Evolutionary conservation across 2,329 filamentous ascomycete species (phyloP).

Genomic region (Fusarium paranaense): DNA sequence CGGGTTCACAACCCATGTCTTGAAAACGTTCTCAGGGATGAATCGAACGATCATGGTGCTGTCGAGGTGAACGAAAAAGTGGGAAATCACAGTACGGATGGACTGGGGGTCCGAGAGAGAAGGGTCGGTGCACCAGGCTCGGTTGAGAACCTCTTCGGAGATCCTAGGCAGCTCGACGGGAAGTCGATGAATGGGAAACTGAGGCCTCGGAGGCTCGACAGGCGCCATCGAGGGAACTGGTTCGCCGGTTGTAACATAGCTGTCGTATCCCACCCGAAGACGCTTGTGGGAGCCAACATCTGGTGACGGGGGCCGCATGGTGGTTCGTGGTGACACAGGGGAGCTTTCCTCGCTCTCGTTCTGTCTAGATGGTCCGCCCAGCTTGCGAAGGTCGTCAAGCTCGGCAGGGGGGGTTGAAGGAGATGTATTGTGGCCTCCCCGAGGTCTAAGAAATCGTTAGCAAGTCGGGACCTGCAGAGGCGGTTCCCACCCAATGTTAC

Average conservation of each 20-base stretch:
- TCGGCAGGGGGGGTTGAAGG: conserved; percentile 65
- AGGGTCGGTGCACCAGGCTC: conserved; percentile 63
- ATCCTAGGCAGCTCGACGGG: conserved; percentile 59
- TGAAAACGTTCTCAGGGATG: conserved; percentile 55
- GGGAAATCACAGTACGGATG: conserved; percentile 52
- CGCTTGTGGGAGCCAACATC: conserved; percentile 60
- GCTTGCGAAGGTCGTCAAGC: conserved; percentile 57
- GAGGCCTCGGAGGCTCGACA: conserved; percentile 53
- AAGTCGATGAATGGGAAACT: conserved; percentile 51
- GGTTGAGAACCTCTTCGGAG: conserved; percentile 60
- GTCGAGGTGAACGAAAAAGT: conserved; percentile 58
- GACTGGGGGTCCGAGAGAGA: conserved; percentile 58
- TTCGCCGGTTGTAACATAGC: conserved; percentile 54
- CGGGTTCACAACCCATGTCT: conserved; percentile 51
- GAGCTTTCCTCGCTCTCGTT: conserved; percentile 59
- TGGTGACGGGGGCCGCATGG: conserved; percentile 48
- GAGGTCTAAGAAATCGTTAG: conserved; percentile 56
- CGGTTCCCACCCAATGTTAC: conserved; percentile 52
- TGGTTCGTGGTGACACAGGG: conserved; percentile 60
- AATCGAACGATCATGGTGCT: conserved; percentile 56
- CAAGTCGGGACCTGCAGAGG: not conserved
- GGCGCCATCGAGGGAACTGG: conserved; percentile 45
- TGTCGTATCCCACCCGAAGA: conserved; percentile 60
- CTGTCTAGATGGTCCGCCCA: conserved; percentile 47
- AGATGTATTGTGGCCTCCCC: conserved; percentile 69